These are phyloP conservation scores for Exophiala aquamarina DNA, from an alignment of 2,329 filamentous ascomycete genomes.

Conservation along the genomic window DNA sequence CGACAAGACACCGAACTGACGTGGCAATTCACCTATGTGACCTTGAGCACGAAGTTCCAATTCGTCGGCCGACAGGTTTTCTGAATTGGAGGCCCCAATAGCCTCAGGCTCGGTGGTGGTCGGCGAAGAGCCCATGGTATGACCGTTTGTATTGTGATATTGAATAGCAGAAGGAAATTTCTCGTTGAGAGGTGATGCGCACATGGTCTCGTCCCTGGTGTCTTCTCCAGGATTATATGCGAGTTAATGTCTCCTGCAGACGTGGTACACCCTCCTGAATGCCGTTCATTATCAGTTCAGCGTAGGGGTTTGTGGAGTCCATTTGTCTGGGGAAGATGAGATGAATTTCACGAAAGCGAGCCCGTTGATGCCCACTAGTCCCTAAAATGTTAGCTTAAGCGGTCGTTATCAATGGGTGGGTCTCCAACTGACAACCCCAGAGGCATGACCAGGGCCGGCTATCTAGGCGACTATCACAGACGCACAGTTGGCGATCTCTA, in stretches of 20 bases:
- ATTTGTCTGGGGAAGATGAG: too few species aligned
- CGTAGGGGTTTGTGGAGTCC: too few species aligned
- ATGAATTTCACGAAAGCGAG: too few species aligned
- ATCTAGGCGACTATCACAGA: too few species aligned
- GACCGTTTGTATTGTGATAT: slow-evolving; percentile 1
- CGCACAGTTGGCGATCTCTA: too few species aligned
- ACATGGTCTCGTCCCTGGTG: slow-evolving; percentile 4
- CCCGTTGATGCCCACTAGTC: slow-evolving; percentile 10
- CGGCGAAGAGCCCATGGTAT: slow-evolving; percentile 8
- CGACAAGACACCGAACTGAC: slow-evolving; percentile 27
- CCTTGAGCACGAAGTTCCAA: slow-evolving; percentile 19
- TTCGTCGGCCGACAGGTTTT: not conserved
- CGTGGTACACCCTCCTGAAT: too few species aligned
- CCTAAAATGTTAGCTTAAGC: slow-evolving; percentile 15
- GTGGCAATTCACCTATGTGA: slow-evolving; percentile 22
- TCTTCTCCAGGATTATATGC: too few species aligned
- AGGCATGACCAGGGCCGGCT: too few species aligned
- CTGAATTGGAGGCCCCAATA: not conserved
- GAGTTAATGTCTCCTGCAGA: too few species aligned
- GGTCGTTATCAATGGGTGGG: slow-evolving; percentile 4
- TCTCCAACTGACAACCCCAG: too few species aligned
- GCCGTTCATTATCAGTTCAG: too few species aligned
- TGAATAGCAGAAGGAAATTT: not conserved
- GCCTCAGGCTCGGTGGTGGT: slow-evolving; percentile 6
- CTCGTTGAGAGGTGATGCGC: slow-evolving; percentile 2